Conservation (phyloP, 441 rosid species). For the Raphanus hybrid region DNA sequence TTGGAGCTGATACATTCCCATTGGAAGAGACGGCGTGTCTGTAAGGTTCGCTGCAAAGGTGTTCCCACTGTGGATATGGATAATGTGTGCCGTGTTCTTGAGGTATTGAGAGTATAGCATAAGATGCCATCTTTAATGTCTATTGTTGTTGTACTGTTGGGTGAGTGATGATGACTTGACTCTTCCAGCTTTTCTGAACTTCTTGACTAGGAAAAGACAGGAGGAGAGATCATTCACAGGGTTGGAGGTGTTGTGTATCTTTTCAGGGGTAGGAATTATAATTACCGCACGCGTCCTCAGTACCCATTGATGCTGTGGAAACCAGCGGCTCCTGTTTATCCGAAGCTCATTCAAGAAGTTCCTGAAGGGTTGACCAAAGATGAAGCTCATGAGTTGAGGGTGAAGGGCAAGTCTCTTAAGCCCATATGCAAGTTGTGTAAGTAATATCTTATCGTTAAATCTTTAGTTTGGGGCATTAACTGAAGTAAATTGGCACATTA, state of each 20-base stretch:
- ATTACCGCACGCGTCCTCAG: slow-evolving; percentile 72
- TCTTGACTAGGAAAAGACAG: slow-evolving; percentile 68
- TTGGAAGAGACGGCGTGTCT: slow-evolving; percentile 80
- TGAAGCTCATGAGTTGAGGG: slow-evolving; percentile 69
- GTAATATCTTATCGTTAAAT: slow-evolving; percentile 3
- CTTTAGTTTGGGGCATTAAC: slow-evolving; percentile 3
- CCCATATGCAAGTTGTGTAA: slow-evolving; percentile 88
- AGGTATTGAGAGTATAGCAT: slow-evolving; percentile 49
- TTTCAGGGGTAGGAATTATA: slow-evolving; percentile 86
- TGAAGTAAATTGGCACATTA: neutral
- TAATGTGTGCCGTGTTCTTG: slow-evolving; percentile 81
- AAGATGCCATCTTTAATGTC: neutral
- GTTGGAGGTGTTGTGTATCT: slow-evolving; percentile 83
- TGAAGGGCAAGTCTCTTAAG: slow-evolving; percentile 73
- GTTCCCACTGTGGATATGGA: slow-evolving; percentile 93
- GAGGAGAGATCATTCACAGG: slow-evolving; percentile 80
- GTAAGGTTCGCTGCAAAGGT: slow-evolving; percentile 87
- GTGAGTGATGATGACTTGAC: slow-evolving; percentile 1
- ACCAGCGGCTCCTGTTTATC: slow-evolving; percentile 96
- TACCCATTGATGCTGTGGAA: slow-evolving; percentile 94
- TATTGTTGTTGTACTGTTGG: neutral
- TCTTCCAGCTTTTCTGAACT: neutral
- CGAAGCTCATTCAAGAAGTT: slow-evolving; percentile 87
- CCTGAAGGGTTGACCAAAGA: slow-evolving; percentile 81
- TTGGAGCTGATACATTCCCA: slow-evolving; percentile 84